A percentile compares a stretch with the other conserved stretches of the same genome.
Evolutionary conservation across 495 filamentous ascomycete genomes (phyloP).

Genomic region (Penicillium diatomitis): DNA sequence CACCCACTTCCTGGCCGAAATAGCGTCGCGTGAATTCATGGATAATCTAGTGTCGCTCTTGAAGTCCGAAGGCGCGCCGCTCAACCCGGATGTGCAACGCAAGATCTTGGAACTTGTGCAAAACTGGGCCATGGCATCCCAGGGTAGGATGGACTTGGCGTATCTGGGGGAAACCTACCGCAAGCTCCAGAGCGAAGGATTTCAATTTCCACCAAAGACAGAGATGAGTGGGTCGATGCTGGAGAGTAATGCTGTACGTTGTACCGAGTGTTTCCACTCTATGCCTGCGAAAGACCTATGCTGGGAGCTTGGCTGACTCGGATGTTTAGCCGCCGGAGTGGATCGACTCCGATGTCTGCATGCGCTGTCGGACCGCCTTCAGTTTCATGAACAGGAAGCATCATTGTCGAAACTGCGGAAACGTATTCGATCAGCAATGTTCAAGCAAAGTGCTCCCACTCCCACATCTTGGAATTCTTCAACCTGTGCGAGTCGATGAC

Average conservation of each 20-base stretch:
- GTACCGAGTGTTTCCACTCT: no score
- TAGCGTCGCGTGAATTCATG: slow-evolving; percentile 96
- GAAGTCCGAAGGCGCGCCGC: slow-evolving; percentile 64
- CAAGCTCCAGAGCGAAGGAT: slow-evolving; percentile 73
- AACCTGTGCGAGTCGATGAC: slow-evolving; percentile 92
- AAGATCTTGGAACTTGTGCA: slow-evolving; percentile 93
- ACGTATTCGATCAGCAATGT: slow-evolving; percentile 90
- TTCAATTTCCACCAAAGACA: slow-evolving; percentile 79
- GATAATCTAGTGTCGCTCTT: slow-evolving; percentile 88
- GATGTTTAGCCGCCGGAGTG: slow-evolving; percentile 78
- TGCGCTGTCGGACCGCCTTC: slow-evolving; percentile 91
- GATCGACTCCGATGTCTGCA: slow-evolving; percentile 96
- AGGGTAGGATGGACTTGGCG: slow-evolving; percentile 70
- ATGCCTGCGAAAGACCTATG: no score
- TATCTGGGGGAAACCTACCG: slow-evolving; percentile 86
- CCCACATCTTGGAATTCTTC: slow-evolving; percentile 85
- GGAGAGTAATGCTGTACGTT: slow-evolving; percentile 83
- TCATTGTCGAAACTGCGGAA: slow-evolving; percentile 95
- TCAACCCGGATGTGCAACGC: slow-evolving; percentile 74
- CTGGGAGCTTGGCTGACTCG: slow-evolving; percentile 1
- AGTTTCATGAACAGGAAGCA: slow-evolving; percentile 98
- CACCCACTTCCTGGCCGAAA: slow-evolving; percentile 88
- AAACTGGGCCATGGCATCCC: slow-evolving; percentile 82
- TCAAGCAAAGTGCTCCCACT: slow-evolving; percentile 82
- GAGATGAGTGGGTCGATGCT: slow-evolving; percentile 89